Evolutionary conservation across 305 asterid species (phyloP).

Genomic region (Stenogyne calaminthoides): DNA sequence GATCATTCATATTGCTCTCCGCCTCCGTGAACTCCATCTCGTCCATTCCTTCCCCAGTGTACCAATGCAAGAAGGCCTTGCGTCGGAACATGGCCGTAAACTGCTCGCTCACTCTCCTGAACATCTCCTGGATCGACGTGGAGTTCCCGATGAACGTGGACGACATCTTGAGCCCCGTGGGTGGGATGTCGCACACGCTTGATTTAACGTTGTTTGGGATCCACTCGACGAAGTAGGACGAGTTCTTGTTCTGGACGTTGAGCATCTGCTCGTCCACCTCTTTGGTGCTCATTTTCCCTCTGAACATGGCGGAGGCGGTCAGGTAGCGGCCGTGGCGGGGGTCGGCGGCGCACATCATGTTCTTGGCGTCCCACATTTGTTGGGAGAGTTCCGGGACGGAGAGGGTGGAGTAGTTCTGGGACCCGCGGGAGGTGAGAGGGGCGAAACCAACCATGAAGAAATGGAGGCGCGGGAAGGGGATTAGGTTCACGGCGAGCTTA

Average conservation of each 20-base stretch:
- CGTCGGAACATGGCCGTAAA: constrained; percentile 60
- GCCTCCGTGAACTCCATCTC: constrained; percentile 61
- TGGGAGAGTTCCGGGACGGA: constrained; percentile 55
- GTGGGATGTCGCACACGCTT: constrained; percentile 57
- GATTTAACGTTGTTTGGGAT: constrained; percentile 62
- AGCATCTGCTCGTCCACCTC: constrained; percentile 62
- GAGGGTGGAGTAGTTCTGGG: constrained; percentile 50
- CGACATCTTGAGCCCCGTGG: constrained; percentile 51
- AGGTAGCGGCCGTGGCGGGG: constrained; percentile 55
- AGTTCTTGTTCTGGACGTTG: constrained; percentile 62
- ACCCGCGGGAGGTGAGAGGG: constrained; percentile 55
- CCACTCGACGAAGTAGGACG: constrained; percentile 60
- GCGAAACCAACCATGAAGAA: constrained; percentile 65
- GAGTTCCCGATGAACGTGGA: constrained; percentile 55
- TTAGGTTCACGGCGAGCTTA: constrained; percentile 52
- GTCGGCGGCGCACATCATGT: constrained; percentile 59
- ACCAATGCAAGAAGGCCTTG: constrained; percentile 57
- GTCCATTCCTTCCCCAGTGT: constrained; percentile 58
- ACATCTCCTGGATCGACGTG: constrained; percentile 56
- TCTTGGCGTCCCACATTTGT: constrained; percentile 59
- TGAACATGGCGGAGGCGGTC: constrained; percentile 59
- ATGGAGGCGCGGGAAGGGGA: constrained; percentile 60
- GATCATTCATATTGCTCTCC: constrained; percentile 57
- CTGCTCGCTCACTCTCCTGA: constrained; percentile 57
- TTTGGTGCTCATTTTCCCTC: constrained; percentile 62